Conservation (phyloP, 306 rosid genomes). For the Castanospermum australe region DNA sequence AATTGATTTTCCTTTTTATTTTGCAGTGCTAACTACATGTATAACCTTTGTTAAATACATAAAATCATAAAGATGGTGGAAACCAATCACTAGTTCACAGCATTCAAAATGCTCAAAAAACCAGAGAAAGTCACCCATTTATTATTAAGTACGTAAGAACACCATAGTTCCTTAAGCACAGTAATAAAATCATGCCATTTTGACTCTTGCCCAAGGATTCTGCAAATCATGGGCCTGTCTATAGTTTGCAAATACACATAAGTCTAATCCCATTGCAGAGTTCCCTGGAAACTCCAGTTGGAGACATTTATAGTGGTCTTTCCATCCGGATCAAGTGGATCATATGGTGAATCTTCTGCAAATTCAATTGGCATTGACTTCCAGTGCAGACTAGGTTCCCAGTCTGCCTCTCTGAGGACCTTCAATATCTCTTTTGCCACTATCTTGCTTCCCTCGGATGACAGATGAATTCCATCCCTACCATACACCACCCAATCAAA, state of each 20-base stretch:
- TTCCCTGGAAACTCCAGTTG: not conserved
- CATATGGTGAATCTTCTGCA: conserved; percentile 50
- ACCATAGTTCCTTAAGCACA: not conserved
- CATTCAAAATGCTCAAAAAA: not conserved
- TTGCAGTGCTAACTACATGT: too few species aligned
- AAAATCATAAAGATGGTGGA: too few species aligned
- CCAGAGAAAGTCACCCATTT: not conserved
- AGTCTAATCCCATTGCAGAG: conserved; percentile 7
- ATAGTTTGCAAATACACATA: not conserved
- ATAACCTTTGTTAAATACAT: too few species aligned
- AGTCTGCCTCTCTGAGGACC: conserved; percentile 58
- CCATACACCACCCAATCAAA: not conserved
- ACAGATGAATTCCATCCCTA: conserved; percentile 81
- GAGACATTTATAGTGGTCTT: conserved; percentile 31
- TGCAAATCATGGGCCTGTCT: not conserved
- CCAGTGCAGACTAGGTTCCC: conserved; percentile 73
- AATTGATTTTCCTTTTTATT: too few species aligned
- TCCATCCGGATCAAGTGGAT: conserved; percentile 36
- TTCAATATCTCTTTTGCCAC: conserved; percentile 65
- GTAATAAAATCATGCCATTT: not conserved
- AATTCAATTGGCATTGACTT: conserved; percentile 59
- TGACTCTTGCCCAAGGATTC: not conserved
- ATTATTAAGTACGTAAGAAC: not conserved
- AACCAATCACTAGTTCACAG: not conserved
- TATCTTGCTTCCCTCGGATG: conserved; percentile 70